Evolutionary conservation across 306 rosid species (phyloP).

Genomic region (Sechiopsis laciniata): DNA sequence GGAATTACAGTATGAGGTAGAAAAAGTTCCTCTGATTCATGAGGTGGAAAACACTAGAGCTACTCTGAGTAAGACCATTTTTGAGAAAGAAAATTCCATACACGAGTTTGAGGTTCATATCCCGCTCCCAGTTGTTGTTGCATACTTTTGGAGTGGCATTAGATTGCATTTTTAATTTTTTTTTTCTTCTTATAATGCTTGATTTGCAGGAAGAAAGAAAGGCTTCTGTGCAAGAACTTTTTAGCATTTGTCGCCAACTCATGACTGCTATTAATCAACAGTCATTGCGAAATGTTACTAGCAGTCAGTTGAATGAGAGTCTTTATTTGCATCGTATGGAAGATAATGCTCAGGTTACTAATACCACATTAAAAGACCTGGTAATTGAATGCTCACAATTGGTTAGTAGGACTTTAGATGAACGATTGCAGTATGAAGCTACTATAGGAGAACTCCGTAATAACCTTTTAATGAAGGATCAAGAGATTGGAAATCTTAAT

Average conservation of each 20-base stretch:
- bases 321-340: constrained; percentile 22
- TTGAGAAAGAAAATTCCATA: constrained; percentile 39
- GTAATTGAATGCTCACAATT: constrained; percentile 50
- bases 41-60: constrained; percentile 37
- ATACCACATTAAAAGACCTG: constrained; percentile 35
- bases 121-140: neutral
- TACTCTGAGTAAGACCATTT: constrained; percentile 29
- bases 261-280: constrained; percentile 41
- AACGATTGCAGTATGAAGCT: constrained; percentile 33
- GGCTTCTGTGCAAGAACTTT: constrained; percentile 40
- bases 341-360: constrained; percentile 27
- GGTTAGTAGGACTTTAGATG: constrained; percentile 42
- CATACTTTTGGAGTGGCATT: neutral
- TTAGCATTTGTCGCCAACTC: constrained; percentile 48
- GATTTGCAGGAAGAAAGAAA: constrained; percentile 53
- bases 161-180: neutral
- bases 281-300: constrained; percentile 18
- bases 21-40: constrained; percentile 21
- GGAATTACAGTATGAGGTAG: constrained; percentile 31
- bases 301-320: constrained; percentile 19
- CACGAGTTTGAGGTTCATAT: constrained; percentile 13
- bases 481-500: constrained; percentile 61
- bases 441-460: constrained; percentile 38
- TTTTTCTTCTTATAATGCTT: constrained; percentile 9
- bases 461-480: constrained; percentile 45